Evolutionary conservation across 331 rosid genomes (phyloP).

Genomic region (Cydonia oblonga): DNA sequence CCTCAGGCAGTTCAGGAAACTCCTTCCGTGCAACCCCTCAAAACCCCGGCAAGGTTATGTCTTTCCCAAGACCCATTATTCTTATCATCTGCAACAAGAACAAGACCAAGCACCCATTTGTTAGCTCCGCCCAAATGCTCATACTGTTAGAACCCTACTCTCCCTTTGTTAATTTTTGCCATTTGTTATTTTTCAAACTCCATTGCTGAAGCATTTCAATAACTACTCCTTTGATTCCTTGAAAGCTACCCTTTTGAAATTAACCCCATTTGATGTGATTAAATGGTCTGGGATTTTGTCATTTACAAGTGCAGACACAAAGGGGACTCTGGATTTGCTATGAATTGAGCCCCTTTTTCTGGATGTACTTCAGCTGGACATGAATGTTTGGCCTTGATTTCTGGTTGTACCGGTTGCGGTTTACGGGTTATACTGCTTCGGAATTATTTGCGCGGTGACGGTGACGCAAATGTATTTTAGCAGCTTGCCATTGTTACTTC

Average conservation of each 20-base stretch:
- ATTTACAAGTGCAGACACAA: slow-evolving; percentile 46
- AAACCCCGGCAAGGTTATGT: slow-evolving; percentile 16
- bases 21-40: slow-evolving; percentile 13
- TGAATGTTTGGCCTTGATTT: slow-evolving; percentile 92
- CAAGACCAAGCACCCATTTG: slow-evolving; percentile 21
- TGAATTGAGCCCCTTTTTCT: slow-evolving; percentile 65
- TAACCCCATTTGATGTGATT: slow-evolving; percentile 63
- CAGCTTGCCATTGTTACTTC: slow-evolving; percentile 73
- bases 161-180: no score
- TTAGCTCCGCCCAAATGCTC: slow-evolving; percentile 34
- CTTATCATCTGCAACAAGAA: neutral
- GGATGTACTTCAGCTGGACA: no score
- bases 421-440: slow-evolving; percentile 59
- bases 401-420: slow-evolving; percentile 38
- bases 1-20: slow-evolving; percentile 49
- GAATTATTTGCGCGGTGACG: slow-evolving; percentile 45
- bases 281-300: slow-evolving; percentile 63
- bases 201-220: slow-evolving; percentile 34
- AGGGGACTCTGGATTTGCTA: slow-evolving; percentile 52
- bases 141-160: no score
- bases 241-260: slow-evolving; percentile 32
- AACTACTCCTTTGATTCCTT: slow-evolving; percentile 42
- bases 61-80: slow-evolving; percentile 12
- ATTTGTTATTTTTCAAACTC: no score
- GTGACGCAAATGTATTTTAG: slow-evolving; percentile 65